Base-by-base conservation (phyloP, 129 eudicot genomes). In the Calendula officinalis region DNA sequence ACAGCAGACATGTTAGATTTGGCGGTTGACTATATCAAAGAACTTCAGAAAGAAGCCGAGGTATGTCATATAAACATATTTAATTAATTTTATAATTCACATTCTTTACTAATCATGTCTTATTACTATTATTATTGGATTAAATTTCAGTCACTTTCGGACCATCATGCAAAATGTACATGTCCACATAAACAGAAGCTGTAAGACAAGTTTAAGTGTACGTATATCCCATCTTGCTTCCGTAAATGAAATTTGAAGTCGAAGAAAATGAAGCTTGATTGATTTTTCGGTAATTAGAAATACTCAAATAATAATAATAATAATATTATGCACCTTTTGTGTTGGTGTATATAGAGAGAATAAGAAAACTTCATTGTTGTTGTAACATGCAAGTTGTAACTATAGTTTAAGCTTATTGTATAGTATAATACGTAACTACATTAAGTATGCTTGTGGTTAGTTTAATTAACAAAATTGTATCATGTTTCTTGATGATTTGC, bases 1-100 rank as follows among this genome's bases (percentile, higher is more conserved):
- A 92, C 99, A 41, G 61, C 95, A 57, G 99, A 92, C 79, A 92
- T 92, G 99, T 72, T 92, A 72, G 99, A 92, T 79, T 82, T 85
- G 62, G 99, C 96, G 36, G 96, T 88, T 45, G 99, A 92, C 42
- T 89, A 92, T 75, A 85, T 92, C 45, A 92, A 92, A 81, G 96
- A 85, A 68, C 99, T 92, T 67, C 95, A 92, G 80, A 83, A 71
- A 67, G 85, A 88, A 81, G 82, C 83, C 10, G 78, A 73, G 91
- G 98, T 88, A 83, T 48, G 43, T 41, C 68, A 16, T 72, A 12
- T 16, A 5, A 44, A 36, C 4, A 1, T 15, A 13, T 15, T 22
- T 22, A 5, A 27, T 16, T 38, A 33, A 13, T 54, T 37, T 53
- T 55, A 4, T 37, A 53, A 54, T 46, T 39, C 8, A 33, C 17